Evolutionary conservation across 2,329 filamentous ascomycete species (phyloP).

Genomic region (Decorospora gaudefroyi): DNA sequence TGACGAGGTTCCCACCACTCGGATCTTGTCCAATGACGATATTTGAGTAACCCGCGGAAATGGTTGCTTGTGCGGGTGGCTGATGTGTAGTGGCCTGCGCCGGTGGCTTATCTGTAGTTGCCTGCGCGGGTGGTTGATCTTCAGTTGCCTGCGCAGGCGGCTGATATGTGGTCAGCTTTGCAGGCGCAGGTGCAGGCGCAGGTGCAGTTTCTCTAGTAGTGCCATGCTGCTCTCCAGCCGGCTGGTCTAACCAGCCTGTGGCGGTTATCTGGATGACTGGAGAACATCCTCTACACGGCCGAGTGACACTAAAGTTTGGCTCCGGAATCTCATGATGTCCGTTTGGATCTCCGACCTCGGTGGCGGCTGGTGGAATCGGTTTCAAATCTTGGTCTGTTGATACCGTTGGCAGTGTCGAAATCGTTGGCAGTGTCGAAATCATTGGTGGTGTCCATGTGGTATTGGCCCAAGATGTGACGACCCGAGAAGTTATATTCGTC

Average conservation of each 20-base stretch:
- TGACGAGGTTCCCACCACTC: constrained; percentile 20
- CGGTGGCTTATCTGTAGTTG: constrained; percentile 8
- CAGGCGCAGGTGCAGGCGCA: constrained; percentile 4
- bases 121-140: background rate
- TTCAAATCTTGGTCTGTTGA: constrained; percentile 31
- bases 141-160: too few relatives aligned
- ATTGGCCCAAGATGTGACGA: constrained; percentile 6
- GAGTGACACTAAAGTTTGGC: constrained; percentile 35
- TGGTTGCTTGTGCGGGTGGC: constrained; percentile 14
- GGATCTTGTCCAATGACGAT: constrained; percentile 23
- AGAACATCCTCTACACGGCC: constrained; percentile 34
- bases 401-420: constrained; percentile 16
- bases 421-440: too few relatives aligned
- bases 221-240: constrained; percentile 28
- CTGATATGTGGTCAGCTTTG: too few relatives aligned
- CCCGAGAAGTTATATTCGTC: constrained; percentile 4
- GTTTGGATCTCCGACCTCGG: constrained; percentile 31
- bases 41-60: constrained; percentile 24
- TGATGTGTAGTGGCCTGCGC: constrained; percentile 4
- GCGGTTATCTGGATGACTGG: constrained; percentile 35
- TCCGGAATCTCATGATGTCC: constrained; percentile 42
- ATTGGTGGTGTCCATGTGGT: constrained; percentile 15
- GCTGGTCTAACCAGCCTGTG: constrained; percentile 30
- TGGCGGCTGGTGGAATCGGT: constrained; percentile 33
- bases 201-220: background rate